Evolutionary conservation across 345 rosid genomes (phyloP).

Genomic region (Arabis hirsuta): DNA sequence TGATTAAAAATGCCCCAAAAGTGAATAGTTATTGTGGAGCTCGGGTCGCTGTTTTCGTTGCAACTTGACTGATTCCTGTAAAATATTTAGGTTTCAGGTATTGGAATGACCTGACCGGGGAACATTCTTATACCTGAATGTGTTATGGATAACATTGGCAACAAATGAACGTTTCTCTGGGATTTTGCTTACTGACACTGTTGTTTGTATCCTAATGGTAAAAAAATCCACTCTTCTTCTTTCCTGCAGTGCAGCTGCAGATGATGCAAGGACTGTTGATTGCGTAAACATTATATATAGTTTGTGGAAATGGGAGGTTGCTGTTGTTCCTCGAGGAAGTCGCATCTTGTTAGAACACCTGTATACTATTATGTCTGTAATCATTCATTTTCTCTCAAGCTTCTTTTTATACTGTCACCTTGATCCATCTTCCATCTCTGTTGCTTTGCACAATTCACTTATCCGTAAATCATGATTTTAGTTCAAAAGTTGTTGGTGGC

Average conservation of each 20-base stretch:
- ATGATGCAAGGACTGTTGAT: constrained; percentile 3
- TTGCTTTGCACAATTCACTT: constrained; percentile 6
- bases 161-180: background rate
- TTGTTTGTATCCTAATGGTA: too few relatives aligned
- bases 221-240: background rate
- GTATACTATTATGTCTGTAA: constrained; percentile 77
- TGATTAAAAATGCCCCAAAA: background rate
- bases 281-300: background rate
- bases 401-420: background rate
- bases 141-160: background rate
- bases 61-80: constrained; percentile 18
- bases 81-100: too few relatives aligned
- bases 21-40: background rate
- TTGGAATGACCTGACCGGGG: background rate
- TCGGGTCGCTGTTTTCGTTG: constrained; percentile 13
- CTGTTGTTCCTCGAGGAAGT: constrained; percentile 78
- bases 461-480: background rate
- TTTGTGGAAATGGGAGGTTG: constrained; percentile 79
- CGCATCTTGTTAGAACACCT: constrained; percentile 81
- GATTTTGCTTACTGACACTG: background rate
- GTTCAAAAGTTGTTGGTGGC: too few relatives aligned
- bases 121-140: constrained; percentile 3
- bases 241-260: constrained; percentile 7
- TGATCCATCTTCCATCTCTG: background rate
- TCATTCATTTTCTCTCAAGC: background rate